phyloP scores from a whole-genome alignment of 2,329 filamentous ascomycete species.

The Dactylellina parvicollis region DNA sequence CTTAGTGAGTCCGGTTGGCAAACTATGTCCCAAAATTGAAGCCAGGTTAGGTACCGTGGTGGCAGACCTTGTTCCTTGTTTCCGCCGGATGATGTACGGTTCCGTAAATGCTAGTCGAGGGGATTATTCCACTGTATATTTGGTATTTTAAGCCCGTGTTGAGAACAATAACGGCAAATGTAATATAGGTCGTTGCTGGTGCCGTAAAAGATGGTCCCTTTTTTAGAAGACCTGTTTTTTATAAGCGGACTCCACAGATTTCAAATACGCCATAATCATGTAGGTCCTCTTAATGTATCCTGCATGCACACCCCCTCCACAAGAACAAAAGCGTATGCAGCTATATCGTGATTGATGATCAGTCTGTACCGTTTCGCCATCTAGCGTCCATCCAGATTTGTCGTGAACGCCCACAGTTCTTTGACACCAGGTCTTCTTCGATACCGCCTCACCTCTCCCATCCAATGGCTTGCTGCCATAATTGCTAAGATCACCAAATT shows the following conservation, averaged over 20 bases:
- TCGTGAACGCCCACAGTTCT: constrained; percentile 32
- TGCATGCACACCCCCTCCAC: constrained; percentile 16
- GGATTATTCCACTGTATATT: not conserved
- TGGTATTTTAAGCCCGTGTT: not conserved
- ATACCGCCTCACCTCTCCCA: constrained; percentile 28
- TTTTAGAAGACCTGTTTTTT: not conserved
- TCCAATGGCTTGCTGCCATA: constrained; percentile 40
- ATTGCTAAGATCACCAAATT: constrained; percentile 54
- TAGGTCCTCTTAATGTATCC: not conserved
- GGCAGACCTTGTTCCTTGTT: constrained; percentile 26
- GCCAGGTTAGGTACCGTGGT: constrained; percentile 5
- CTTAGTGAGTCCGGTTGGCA: constrained; percentile 9
- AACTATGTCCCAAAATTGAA: constrained; percentile 2
- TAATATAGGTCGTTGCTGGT: not conserved
- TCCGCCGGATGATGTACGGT: constrained; percentile 27
- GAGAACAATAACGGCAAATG: not conserved
- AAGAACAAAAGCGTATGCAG: not conserved
- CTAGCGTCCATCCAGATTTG: constrained; percentile 37
- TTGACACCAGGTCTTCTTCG: constrained; percentile 32
- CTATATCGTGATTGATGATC: not conserved
- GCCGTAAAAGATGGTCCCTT: not conserved
- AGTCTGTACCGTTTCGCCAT: not conserved
- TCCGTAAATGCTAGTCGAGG: constrained; percentile 7
- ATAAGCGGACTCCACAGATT: not conserved
- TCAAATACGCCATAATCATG: constrained; percentile 3